phyloP scores from a whole-genome alignment of 2,329 filamentous ascomycete species.

The Penicillium digitatum region DNA sequence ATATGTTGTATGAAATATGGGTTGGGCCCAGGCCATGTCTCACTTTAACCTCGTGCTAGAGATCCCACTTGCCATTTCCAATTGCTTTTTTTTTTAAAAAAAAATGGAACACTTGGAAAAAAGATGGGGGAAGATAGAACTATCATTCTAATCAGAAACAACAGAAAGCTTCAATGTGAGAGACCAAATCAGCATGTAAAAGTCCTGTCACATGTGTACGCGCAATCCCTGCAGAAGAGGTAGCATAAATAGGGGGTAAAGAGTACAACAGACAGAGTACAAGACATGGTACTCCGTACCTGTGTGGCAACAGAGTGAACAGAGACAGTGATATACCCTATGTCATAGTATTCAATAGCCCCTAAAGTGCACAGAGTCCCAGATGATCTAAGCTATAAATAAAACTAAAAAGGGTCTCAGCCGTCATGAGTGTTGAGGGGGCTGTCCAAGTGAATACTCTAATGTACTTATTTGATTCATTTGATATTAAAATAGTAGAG shows the following conservation, averaged over 20 bases:
- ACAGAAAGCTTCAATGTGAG: not conserved
- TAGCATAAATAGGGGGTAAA: not conserved
- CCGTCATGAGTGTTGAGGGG: not conserved
- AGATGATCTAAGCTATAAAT: slow-evolving; percentile 6
- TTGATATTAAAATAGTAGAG: not conserved
- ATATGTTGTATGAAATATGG: not conserved
- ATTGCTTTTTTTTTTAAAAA: not conserved
- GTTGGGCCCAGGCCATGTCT: not conserved
- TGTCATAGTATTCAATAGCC: not conserved
- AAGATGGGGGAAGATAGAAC: not conserved
- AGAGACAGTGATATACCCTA: not conserved
- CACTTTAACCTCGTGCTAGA: not conserved
- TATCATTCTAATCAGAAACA: not conserved
- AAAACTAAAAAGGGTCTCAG: not conserved
- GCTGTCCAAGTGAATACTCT: not conserved
- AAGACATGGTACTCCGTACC: no score
- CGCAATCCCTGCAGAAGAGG: slow-evolving; percentile 5
- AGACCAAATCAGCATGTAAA: not conserved
- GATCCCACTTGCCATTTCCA: not conserved
- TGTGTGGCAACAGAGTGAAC: not conserved
- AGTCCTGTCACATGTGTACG: not conserved
- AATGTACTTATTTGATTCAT: not conserved
- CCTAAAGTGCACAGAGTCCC: not conserved
- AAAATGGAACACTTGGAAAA: not conserved
- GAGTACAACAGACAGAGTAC: not conserved